A percentile compares a stretch with the other conserved stretches of the same genome.
phyloP scores from a whole-genome alignment of 371 early-diverging fungal genomes.

The Mortierella sp. region DNA sequence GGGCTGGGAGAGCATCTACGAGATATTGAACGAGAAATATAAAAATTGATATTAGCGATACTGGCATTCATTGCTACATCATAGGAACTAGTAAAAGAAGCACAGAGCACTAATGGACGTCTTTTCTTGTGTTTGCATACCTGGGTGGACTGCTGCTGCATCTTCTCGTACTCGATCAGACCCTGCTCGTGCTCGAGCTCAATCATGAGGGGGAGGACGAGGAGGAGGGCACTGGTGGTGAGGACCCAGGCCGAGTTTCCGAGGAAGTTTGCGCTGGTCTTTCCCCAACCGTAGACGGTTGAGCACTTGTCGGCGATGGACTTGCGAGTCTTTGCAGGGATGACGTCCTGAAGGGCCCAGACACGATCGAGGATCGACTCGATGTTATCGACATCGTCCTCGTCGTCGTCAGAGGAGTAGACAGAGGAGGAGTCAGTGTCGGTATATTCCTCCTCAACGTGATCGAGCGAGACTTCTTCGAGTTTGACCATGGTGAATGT shows the following conservation, averaged over 20 bases:
- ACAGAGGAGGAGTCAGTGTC: constrained; percentile 53
- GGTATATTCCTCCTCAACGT: constrained; percentile 54
- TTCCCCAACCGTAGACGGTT: constrained; percentile 69
- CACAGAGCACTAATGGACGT: not conserved
- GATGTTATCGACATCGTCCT: constrained; percentile 59
- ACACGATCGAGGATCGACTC: constrained; percentile 75
- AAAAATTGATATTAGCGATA: constrained; percentile 9
- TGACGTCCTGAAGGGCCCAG: constrained; percentile 82
- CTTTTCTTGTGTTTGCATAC: constrained; percentile 18
- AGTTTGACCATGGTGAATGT: constrained; percentile 51
- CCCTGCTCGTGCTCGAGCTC: constrained; percentile 85
- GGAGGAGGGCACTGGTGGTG: constrained; percentile 84
- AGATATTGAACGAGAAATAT: not conserved
- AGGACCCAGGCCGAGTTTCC: constrained; percentile 88
- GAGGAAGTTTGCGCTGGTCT: constrained; percentile 70
- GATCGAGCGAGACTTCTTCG: constrained; percentile 55
- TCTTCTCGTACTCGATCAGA: constrained; percentile 84
- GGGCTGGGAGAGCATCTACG: constrained; percentile 34
- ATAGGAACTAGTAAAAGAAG: too few relatives aligned
- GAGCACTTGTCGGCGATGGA: constrained; percentile 67
- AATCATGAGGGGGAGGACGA: constrained; percentile 81
- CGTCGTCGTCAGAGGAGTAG: constrained; percentile 57
- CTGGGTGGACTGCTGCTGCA: constrained; percentile 69
- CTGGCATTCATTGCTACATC: not conserved
- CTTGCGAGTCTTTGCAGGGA: constrained; percentile 78